phyloP scores from a whole-genome alignment of 176 grass and related monocot species.

The Dendrocalamus sinicus region DNA sequence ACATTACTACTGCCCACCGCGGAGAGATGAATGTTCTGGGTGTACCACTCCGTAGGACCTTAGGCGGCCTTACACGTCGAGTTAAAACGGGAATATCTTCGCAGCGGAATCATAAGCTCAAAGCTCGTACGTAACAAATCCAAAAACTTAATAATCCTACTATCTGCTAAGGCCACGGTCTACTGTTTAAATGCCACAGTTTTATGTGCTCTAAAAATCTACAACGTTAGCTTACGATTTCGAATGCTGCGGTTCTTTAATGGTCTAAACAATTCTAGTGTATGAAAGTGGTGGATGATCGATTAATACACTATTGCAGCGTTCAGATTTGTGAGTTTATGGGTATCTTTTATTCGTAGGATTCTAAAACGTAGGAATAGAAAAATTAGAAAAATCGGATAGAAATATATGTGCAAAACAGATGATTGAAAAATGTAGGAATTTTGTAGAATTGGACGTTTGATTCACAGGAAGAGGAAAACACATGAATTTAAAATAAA shows the following conservation, averaged over 20 bases:
- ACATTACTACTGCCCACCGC: background rate
- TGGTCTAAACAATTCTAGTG: background rate
- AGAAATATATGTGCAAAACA: too few relatives aligned
- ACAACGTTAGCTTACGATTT: background rate
- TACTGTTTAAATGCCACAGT: background rate
- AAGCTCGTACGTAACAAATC: constrained; percentile 2
- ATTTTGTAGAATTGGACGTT: too few relatives aligned
- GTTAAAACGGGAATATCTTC: background rate
- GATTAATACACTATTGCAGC: background rate
- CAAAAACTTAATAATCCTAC: background rate
- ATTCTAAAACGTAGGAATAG: too few relatives aligned
- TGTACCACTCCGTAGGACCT: background rate
- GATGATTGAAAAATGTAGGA: too few relatives aligned
- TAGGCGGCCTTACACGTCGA: background rate
- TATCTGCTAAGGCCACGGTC: background rate
- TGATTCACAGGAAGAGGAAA: too few relatives aligned
- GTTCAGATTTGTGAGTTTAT: background rate
- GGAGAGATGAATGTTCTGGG: background rate
- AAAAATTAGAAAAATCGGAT: too few relatives aligned
- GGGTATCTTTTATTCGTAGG: too few relatives aligned
- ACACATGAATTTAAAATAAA: too few relatives aligned
- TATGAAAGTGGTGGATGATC: background rate
- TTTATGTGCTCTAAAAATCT: background rate
- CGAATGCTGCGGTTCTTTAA: background rate
- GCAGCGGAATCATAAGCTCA: background rate